Evolutionary conservation across 805 yeast genomes (phyloP), one percentile per base, ranked within the genome.

Genomic region (Sugiyamaella smithiae): DNA sequence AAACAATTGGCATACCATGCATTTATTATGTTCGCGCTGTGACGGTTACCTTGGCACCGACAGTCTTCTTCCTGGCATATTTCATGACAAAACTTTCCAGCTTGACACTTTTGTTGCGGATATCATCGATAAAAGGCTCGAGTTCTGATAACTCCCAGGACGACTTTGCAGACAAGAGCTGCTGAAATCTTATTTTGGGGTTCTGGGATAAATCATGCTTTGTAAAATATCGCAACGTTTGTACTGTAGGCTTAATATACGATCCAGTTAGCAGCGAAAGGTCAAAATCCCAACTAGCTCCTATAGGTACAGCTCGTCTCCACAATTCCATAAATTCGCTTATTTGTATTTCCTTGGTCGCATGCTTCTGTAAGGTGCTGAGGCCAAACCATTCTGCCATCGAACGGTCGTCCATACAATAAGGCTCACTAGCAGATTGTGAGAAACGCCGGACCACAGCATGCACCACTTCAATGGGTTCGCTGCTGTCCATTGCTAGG

Each of bases 381-480:
- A 77, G 59, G 0, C 95, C 95, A 56, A 78, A 80, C 85, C 88
- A 86, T 42, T 59, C 61, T 1, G 82, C 73, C 2, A 84, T 72
- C 31, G 61, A 61, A 2, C 53, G 56, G 43, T 67, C 66, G 51
- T 82, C 73, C 8, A 86, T 55, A 17, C 56, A 52, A 57, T 68
- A 74, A 43, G 32, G 48, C 46, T 37, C 54, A 22, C 51, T 57
- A 0, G 48, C 50, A 0, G 54, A 57, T 1, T 52, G 56, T 4
- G 73, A 61, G 61, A 82, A 84, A 57, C 72, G 76, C 40, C 69
- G 62, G 40, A 82, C 54, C 0, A 84, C 72, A 0, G 88, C 76
- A 24, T 58, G 64, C 0, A 80, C 65, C n/a, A 81, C 74, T 2
- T 67, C 72, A 12, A 52, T 52, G 0, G 79, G 68, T 48, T 72